Base-by-base conservation (phyloP, 106 monocot species). In the Dioscorea alata region DNA sequence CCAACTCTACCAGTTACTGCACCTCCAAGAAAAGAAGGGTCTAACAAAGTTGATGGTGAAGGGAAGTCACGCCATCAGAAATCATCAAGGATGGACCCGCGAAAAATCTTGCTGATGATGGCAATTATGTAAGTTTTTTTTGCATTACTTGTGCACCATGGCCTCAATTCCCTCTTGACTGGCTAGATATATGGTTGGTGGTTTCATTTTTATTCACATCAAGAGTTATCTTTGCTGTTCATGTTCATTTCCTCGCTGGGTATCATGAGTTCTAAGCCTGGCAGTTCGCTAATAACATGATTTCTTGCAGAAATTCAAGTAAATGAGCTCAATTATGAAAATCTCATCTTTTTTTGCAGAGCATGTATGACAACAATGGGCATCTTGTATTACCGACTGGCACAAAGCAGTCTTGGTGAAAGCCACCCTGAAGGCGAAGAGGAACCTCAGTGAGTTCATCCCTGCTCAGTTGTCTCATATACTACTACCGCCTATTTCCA, bases 301-400 rank as follows among this genome's bases (percentile, higher is more conserved):
- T 42, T 8, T 3, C 9, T 8, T 42, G 42, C 42, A 42, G 42
- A 42, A 42, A 10, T 42, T 42, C 42, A 42, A 42, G 42, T 10
- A 42, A 42, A 42, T 10, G 12, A 59, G 23, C 8, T 42, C 17
- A 42, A 48, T 65, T 42, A 35, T 65, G 34, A 48, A 6, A 31
- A 65, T 66, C 2, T 19, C 18, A 5, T 65, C 6, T 18, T 66
- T 13, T 17, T 73, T 1, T 42, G 56, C 73, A 82, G 81, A 86
- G 96, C 96, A 33, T 97, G 96, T 63, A 84, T 97, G 89, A 89
- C 92, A 12, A 97, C 96, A 57, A 97, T 97, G 89, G 96, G 80
- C 28, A 92, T 97, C 61, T 63, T 97, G 33, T 97, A 97, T 61
- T 97, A 97, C 73, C 75, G 89, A 65, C 75, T 97, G 75, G 70